phyloP scores from a whole-genome alignment of 2,329 filamentous ascomycete genomes.

The Trichothecium sympodiale region DNA sequence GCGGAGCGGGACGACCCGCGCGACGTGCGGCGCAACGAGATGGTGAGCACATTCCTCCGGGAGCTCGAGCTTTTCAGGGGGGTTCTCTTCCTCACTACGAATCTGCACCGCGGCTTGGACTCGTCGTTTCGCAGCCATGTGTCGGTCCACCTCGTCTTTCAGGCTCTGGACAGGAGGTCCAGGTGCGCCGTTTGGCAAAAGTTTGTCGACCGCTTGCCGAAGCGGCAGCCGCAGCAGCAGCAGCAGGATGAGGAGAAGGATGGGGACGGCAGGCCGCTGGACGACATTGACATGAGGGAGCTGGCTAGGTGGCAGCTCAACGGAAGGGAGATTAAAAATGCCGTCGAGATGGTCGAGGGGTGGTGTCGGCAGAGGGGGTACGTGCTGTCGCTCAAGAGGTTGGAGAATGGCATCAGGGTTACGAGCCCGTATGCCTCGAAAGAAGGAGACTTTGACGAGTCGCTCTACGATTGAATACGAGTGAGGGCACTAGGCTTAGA shows the following conservation, averaged over 20 bases:
- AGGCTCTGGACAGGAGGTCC: constrained; percentile 23
- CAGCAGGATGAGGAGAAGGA: constrained; percentile 1
- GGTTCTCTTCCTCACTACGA: constrained; percentile 34
- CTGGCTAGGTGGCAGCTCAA: constrained; percentile 30
- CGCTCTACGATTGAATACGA: constrained; percentile 16
- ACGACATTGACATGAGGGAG: constrained; percentile 26
- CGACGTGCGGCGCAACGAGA: constrained; percentile 35
- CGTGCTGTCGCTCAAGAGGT: constrained; percentile 24
- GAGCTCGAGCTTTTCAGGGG: constrained; percentile 34
- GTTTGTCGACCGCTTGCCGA: constrained; percentile 30
- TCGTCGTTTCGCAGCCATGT: constrained; percentile 33
- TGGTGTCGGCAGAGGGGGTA: constrained; percentile 35
- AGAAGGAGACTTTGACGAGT: constrained; percentile 14
- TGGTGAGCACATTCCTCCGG: constrained; percentile 35
- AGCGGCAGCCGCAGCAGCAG: background rate
- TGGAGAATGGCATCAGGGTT: constrained; percentile 34
- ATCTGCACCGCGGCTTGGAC: constrained; percentile 30
- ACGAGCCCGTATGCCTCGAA: constrained; percentile 31
- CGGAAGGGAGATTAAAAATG: constrained; percentile 35
- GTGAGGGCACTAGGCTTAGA: no score
- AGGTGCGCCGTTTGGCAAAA: constrained; percentile 32
- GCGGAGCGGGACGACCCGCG: constrained; percentile 30
- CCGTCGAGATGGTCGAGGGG: constrained; percentile 31
- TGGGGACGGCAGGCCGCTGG: constrained; percentile 1
- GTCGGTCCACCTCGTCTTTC: constrained; percentile 34